Percentiles rank a stretch among this genome's conserved stretches.
These are phyloP conservation scores for Citrus reticulata DNA, from an alignment of 345 rosid species.

Conservation along the genomic window DNA sequence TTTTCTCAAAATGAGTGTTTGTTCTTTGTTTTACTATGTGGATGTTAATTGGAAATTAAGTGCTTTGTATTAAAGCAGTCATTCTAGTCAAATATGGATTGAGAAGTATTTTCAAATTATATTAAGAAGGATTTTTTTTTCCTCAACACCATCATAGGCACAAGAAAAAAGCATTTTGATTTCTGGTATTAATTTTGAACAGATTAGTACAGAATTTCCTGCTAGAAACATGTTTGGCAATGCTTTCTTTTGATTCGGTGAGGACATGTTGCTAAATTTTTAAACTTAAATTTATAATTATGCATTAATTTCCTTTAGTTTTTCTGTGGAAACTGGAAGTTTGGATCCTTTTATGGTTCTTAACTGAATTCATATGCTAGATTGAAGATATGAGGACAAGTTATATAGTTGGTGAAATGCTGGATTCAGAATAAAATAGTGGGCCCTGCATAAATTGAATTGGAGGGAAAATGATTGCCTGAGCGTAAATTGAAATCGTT, in stretches of 20 bases:
- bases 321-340: neutral
- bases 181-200: neutral
- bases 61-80: neutral
- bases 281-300: too few species aligned
- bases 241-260: neutral
- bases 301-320: neutral
- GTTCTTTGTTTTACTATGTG: neutral
- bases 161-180: neutral
- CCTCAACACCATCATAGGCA: too few species aligned
- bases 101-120: neutral
- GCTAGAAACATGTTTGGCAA: neutral
- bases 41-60: neutral
- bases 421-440: neutral
- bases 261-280: neutral
- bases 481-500: neutral
- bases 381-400: neutral
- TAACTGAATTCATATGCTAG: neutral
- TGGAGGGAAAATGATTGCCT: neutral
- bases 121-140: neutral
- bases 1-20: neutral
- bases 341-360: neutral
- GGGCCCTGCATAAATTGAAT: neutral
- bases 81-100: slow-evolving; percentile 1
- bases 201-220: neutral
- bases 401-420: neutral